Percentiles rank a stretch among this genome's conserved stretches.
phyloP scores from a whole-genome alignment of 2,329 filamentous ascomycete species.

The Xylariaceae sp. region DNA sequence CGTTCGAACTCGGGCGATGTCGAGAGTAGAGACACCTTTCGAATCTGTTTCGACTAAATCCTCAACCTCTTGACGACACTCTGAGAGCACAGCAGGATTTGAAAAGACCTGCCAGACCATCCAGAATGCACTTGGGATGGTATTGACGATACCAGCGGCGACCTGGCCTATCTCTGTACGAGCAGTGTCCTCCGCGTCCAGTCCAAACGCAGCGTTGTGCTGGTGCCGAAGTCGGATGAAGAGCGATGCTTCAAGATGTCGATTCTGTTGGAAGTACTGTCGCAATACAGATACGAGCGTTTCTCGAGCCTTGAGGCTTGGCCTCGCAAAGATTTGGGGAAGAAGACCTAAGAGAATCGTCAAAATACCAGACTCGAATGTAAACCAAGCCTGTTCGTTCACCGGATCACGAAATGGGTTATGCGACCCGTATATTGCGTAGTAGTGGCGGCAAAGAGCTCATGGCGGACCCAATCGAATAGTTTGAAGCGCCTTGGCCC shows the following conservation, averaged over 20 bases:
- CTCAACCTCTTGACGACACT: constrained; percentile 6
- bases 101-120: constrained; percentile 3
- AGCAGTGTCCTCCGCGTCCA: constrained; percentile 3
- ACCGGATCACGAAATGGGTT: constrained; percentile 6
- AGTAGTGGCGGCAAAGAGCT: constrained; percentile 6
- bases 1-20: constrained; percentile 5
- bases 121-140: constrained; percentile 7
- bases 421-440: constrained; percentile 7
- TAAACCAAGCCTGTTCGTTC: constrained; percentile 5
- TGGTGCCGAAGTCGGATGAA: constrained; percentile 4
- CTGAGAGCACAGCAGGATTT: constrained; percentile 3
- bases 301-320: neutral
- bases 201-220: constrained; percentile 2
- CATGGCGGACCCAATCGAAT: constrained; percentile 26
- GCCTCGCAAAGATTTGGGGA: constrained; percentile 4
- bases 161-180: constrained; percentile 7
- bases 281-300: constrained; percentile 1
- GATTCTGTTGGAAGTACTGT: constrained; percentile 2
- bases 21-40: constrained; percentile 4
- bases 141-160: constrained; percentile 5
- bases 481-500: constrained; percentile 1
- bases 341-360: constrained; percentile 5
- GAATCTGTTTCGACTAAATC: constrained; percentile 4
- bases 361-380: constrained; percentile 2
- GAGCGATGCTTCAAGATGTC: constrained; percentile 5